Evolutionary conservation across 192 early-diverging fungal genomes (phyloP).

Genomic region (Physocladia obscura): DNA sequence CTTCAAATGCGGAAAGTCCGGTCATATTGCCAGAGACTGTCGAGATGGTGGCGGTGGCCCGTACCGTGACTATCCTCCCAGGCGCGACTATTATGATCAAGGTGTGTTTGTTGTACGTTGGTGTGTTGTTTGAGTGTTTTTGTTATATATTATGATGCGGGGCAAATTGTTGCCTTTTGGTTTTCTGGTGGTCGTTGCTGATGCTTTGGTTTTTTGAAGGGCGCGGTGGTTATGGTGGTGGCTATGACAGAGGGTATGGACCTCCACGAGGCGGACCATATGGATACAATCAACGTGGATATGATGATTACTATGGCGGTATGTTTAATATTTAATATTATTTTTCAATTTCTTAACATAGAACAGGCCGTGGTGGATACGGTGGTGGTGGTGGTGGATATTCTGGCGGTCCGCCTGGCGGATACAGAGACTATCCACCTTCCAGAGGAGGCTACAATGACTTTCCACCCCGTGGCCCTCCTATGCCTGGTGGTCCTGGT

Average conservation of each 20-base stretch:
- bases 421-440: slow-evolving; percentile 6
- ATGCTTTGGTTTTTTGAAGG: not conserved
- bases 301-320: slow-evolving; percentile 1
- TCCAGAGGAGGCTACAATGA: not conserved
- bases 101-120: slow-evolving; percentile 17
- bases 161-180: too few species aligned
- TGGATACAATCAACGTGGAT: slow-evolving; percentile 18
- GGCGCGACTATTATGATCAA: slow-evolving; percentile 26
- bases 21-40: slow-evolving; percentile 18
- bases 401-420: slow-evolving; percentile 13
- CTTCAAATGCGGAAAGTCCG: slow-evolving; percentile 20
- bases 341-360: not conserved
- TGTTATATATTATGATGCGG: not conserved
- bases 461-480: too few species aligned
- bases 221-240: slow-evolving; percentile 8
- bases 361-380: slow-evolving; percentile 5
- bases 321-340: not conserved
- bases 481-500: too few species aligned
- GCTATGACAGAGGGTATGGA: slow-evolving; percentile 17
- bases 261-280: not conserved
- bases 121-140: not conserved
- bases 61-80: slow-evolving; percentile 28
- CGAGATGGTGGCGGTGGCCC: slow-evolving; percentile 20
- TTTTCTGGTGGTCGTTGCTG: not conserved
- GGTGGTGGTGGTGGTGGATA: slow-evolving; percentile 2